Evolutionary conservation across 192 early-diverging fungal genomes (phyloP), one percentile per base, ranked within the genome.

Genomic region (Coemansia furcata): DNA sequence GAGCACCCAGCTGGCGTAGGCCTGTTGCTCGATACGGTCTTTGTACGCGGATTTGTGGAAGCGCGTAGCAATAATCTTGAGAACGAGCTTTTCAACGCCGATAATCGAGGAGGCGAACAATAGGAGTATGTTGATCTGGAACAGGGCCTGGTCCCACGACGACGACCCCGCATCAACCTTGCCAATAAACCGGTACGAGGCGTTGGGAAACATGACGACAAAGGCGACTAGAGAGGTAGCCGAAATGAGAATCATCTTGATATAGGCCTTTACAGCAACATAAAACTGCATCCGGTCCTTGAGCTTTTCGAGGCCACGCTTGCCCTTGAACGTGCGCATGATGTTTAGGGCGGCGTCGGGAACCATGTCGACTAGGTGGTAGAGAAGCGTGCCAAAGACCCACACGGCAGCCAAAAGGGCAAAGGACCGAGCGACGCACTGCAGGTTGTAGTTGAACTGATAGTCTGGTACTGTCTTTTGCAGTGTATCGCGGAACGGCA

Each of bases 1-100:
- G 21, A 89, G 77, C 6, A 89, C 86, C 75, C 82, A 82, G 60
- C 86, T 77, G 43, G 84, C 84, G 30, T 89, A 86, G 43, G 84
- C 80, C 71, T 85, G 84, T 57, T 85, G 78, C 65, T 68, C 76
- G 63, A 89, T 71, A 32, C 88, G 87, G 62, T 89, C 88, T 60
- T 86, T 87, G 70, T 89, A 89, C 0, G 87, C 87, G 0, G 84
- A 86, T 39, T 84, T 78, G 63, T 88, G 87, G 74, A 89, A 89
- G 42, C 84, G 79, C 17, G 85, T 86, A n/a, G 88, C 86, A 30
- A 88, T 85, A 63, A 87, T 68, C 65, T 90, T 86, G 35, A 89
- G 75, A 6, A 86, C 52, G 10, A 89, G 74, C 69, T 90, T 90
- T 57, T 90, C 89, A 8, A 85, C 52, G 26, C 83, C 77, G 35